A percentile compares a stretch with the other conserved stretches of the same genome.
Conservation (phyloP, 2,329 filamentous ascomycete species). For the Teratosphaeria pseudoeucalypti region DNA sequence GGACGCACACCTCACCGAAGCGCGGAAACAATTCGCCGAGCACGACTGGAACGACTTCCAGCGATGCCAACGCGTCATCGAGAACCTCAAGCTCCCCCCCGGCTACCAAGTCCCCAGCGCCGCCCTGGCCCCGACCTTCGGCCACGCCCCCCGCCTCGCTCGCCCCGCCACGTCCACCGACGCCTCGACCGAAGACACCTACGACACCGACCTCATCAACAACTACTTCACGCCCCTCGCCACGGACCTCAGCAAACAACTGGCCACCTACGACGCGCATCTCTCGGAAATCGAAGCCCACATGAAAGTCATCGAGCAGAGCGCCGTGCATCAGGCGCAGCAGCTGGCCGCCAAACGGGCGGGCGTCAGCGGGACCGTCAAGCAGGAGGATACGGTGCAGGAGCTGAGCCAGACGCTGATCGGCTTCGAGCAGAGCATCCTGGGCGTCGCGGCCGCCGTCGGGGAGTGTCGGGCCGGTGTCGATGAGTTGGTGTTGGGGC, state of each 20-base stretch:
- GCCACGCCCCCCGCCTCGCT: background rate
- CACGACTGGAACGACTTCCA: slow-evolving; percentile 61
- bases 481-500: slow-evolving; percentile 30
- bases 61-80: slow-evolving; percentile 61
- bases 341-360: slow-evolving; percentile 25
- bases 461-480: slow-evolving; percentile 39
- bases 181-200: slow-evolving; percentile 19
- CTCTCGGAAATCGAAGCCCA: slow-evolving; percentile 40
- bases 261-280: slow-evolving; percentile 32
- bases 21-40: slow-evolving; percentile 47
- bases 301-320: slow-evolving; percentile 38
- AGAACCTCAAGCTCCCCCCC: slow-evolving; percentile 61
- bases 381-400: slow-evolving; percentile 26
- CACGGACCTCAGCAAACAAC: slow-evolving; percentile 28
- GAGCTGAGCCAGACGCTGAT: slow-evolving; percentile 38
- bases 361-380: slow-evolving; percentile 8
- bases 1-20: slow-evolving; percentile 51
- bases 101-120: slow-evolving; percentile 40
- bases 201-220: slow-evolving; percentile 36
- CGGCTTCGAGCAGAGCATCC: slow-evolving; percentile 40
- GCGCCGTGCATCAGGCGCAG: slow-evolving; percentile 34
- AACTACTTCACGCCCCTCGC: slow-evolving; percentile 36
- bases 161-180: background rate
- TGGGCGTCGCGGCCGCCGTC: slow-evolving; percentile 38
- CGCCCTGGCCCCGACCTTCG: background rate